Evolutionary conservation across 1,139 yeast species (phyloP), one percentile per base, ranked within the genome.

Genomic region (Pichia sp.): DNA sequence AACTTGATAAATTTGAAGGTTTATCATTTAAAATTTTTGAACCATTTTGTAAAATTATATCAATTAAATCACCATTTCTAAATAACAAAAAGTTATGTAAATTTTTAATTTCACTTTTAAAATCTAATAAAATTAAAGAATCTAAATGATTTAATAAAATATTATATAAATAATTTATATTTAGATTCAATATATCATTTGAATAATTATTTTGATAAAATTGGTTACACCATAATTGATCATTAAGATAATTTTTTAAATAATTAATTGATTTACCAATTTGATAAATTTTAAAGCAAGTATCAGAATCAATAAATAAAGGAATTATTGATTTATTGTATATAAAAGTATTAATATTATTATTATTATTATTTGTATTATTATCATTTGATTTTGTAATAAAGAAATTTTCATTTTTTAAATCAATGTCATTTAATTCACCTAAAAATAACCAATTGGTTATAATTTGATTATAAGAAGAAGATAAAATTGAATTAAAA

Each of bases 191-290:
- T 31, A 47, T 30, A 23, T 34, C 41, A 11, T 44, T 33, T 2
- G 37, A 25, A 20, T 43, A 37, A 48, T 59, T 62, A 45, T 65
- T 64, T 34, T 56, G 57, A 12, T 69, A 60, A 46, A 69, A 72
- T 26, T 63, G 59, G 51, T 73, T 74, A 16, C 76, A 69, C 83
- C 86, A 83, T 30, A 70, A 72, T 25, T 73, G 62, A 52, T 82
- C 89, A 11, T 69, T 68, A 51, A 97, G 85, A 41, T 77, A 76
- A 31, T 69, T 70, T 39, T 80, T 76, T 38, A 92, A 65, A 58
- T 83, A 90, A 34, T 79, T 73, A n/a, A 83, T 67, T 16, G 87
- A 77, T 53, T 84, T 81, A 1, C 98, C 98, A 26, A 85, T 80
- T 47, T 87, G 86, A 54, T 74, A 83, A 9, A 85, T 75, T 39